These are phyloP conservation scores for Daldinia sp. DNA, from an alignment of 2,329 filamentous ascomycete genomes.

Conservation along the genomic window DNA sequence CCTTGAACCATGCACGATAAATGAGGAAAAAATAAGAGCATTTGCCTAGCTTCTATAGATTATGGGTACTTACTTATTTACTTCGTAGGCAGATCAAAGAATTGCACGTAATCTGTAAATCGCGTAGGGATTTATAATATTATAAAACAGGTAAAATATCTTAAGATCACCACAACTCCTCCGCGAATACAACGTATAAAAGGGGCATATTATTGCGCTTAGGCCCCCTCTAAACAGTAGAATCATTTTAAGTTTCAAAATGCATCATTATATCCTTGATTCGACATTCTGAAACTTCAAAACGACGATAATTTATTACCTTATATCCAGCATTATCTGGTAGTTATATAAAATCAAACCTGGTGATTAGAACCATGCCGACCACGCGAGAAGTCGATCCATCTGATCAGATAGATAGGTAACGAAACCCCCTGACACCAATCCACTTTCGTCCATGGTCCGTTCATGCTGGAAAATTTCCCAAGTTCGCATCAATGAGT, in stretches of 20 bases:
- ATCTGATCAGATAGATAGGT: constrained; percentile 31
- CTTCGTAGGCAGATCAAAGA: not conserved
- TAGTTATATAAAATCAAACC: constrained; percentile 4
- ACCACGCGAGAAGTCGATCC: constrained; percentile 41
- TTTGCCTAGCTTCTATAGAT: too few relatives aligned
- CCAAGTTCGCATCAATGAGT: constrained; percentile 28
- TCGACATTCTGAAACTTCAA: constrained; percentile 39
- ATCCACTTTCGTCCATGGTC: constrained; percentile 29
- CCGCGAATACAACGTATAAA: constrained; percentile 15
- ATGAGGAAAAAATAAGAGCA: too few relatives aligned
- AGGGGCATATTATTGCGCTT: constrained; percentile 31
- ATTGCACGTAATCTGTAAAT: not conserved
- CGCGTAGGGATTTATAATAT: not conserved
- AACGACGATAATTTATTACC: constrained; percentile 35
- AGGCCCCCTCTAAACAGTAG: constrained; percentile 20
- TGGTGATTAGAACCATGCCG: constrained; percentile 31
- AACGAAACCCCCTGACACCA: constrained; percentile 38
- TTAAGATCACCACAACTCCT: constrained; percentile 15
- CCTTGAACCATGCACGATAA: not conserved
- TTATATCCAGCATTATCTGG: constrained; percentile 2
- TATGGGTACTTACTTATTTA: not conserved
- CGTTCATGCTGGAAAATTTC: constrained; percentile 1
- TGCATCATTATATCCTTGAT: constrained; percentile 25
- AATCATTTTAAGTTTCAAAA: constrained; percentile 41
- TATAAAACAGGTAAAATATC: not conserved